Base-by-base conservation (phyloP, 345 rosid genomes). In the Clarkia xantiana region DNA sequence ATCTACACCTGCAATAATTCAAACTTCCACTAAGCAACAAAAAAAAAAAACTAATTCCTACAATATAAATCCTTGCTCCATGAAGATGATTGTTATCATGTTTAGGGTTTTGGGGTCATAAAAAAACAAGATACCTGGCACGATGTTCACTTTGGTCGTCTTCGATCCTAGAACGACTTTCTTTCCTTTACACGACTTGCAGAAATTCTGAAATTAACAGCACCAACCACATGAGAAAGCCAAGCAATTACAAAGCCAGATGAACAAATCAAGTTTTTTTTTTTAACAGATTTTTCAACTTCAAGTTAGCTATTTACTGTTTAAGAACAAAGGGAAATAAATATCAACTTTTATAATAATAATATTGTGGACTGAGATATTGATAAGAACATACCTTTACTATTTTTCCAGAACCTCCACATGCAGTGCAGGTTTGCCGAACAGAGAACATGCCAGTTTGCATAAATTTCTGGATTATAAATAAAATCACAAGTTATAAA, bases 181-280 rank as follows among this genome's bases (percentile, higher is more conserved):
- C 42, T 65, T 75, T 39, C 99, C 99, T 68, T 74, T 77, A 70
- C 99, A 93, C 45, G 94, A 65, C 68, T 70, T 82, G 89, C 99
- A 93, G 49, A 80, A 55, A 52, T 81, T 87, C 99, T 93, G 79
- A 61, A 19, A 51, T 62, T 57, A 68, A 14, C 38, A 56, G 45
- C 25, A 63, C 14, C 36, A 29, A 5, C 36, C 36, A 5, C 36
- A 29, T 29, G 36, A 29, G 4, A 29, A 5, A 29, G 36, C 36
- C 8, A 5, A 29, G 9, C 36, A 23, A 6, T 23, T 23, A 23
- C 29, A 0, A 25, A 36, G 18, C 29, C 12, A 50, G 22, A 17
- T n/a, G 34, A 58, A 18, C 29, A 40, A 2, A 42, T 29, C 36
- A 29, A 29, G 36, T 29, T 29, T 29, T 29, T 29, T 5, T 29